phyloP scores from a whole-genome alignment of 192 early-diverging fungal species.

The Podila minutissima region DNA sequence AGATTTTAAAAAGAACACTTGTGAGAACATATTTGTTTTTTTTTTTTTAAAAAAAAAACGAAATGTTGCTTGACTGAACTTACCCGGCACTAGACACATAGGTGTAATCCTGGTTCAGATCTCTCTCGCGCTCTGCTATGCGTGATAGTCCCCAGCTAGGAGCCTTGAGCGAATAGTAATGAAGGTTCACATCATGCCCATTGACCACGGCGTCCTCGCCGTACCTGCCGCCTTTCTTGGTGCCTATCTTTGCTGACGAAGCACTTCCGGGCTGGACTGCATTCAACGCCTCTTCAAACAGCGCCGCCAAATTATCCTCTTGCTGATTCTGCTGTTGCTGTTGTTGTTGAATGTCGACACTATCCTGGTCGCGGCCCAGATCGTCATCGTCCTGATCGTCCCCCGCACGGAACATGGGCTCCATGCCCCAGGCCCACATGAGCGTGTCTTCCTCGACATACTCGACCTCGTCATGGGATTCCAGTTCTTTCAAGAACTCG shows the following conservation, averaged over 20 bases:
- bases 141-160: constrained; percentile 71
- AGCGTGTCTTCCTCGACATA: constrained; percentile 57
- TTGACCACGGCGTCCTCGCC: constrained; percentile 78
- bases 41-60: too few species aligned
- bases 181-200: constrained; percentile 75
- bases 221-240: background rate
- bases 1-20: too few species aligned
- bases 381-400: background rate
- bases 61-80: too few species aligned
- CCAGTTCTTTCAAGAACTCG: constrained; percentile 67
- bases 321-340: background rate
- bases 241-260: background rate
- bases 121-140: constrained; percentile 48
- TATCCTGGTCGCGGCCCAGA: background rate
- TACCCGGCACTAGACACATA: constrained; percentile 71
- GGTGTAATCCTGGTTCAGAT: constrained; percentile 56
- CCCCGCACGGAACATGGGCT: background rate
- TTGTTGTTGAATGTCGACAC: background rate
- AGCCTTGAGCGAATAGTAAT: constrained; percentile 71
- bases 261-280: background rate
- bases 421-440: constrained; percentile 49
- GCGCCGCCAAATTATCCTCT: background rate
- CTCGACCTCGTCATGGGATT: constrained; percentile 50
- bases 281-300: background rate
- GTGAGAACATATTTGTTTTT: background rate